Percentiles rank a stretch among this genome's conserved stretches.
Evolutionary conservation across 441 rosid genomes (phyloP).

Genomic region (Capsella rubella): DNA sequence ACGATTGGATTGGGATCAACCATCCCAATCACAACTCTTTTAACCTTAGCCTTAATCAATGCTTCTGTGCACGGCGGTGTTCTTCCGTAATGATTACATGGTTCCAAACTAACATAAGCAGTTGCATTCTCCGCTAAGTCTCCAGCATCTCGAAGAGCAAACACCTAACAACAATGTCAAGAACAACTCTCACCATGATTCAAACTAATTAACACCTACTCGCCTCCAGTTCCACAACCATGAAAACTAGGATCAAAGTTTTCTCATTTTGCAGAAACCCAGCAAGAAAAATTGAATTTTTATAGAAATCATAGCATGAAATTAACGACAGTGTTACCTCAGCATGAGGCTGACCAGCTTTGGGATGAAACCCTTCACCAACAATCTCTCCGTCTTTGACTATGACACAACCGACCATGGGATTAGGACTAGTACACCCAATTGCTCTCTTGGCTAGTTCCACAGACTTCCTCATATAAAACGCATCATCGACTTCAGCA

Average conservation of each 20-base stretch:
- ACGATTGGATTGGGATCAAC: constrained; percentile 95
- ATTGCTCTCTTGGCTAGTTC: constrained; percentile 79
- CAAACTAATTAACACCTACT: neutral
- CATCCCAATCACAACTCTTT: constrained; percentile 90
- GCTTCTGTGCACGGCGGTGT: constrained; percentile 93
- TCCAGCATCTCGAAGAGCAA: constrained; percentile 84
- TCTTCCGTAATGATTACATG: constrained; percentile 91
- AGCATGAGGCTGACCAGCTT: constrained; percentile 98
- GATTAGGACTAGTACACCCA: constrained; percentile 92
- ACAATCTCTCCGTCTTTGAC: constrained; percentile 86
- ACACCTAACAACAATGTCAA: constrained; percentile 59
- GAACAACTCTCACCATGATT: neutral
- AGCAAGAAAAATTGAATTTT: neutral
- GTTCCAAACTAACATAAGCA: constrained; percentile 94
- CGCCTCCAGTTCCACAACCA: neutral
- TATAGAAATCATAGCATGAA: neutral
- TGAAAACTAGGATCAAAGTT: neutral
- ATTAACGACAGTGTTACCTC: constrained; percentile 58
- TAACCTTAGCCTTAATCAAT: constrained; percentile 83
- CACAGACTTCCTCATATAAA: constrained; percentile 78
- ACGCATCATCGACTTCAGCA: constrained; percentile 55
- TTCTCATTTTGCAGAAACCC: constrained; percentile 33
- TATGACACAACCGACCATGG: constrained; percentile 93
- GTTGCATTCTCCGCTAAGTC: constrained; percentile 85
- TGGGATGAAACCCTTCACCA: constrained; percentile 96